Evolutionary conservation across 768 basidiomycete genomes (phyloP).

Genomic region (Botryobasidium botryosum): DNA sequence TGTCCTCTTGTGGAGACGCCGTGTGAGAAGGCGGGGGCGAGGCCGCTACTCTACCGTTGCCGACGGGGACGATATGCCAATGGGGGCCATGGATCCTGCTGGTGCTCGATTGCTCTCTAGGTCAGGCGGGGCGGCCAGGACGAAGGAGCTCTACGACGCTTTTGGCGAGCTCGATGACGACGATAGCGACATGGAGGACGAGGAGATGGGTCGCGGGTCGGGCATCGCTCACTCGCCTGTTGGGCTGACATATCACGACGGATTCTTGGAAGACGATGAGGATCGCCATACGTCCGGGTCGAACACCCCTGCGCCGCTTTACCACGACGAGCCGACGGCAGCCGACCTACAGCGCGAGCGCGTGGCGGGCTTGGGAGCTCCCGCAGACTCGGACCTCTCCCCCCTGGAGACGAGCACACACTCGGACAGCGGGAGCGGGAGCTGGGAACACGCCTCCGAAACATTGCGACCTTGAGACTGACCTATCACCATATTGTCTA

Average conservation of each 20-base stretch:
- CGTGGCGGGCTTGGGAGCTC: not conserved
- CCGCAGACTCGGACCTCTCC: not conserved
- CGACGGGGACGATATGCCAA: conserved; percentile 52
- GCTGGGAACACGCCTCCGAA: conserved; percentile 42
- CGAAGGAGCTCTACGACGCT: conserved; percentile 90
- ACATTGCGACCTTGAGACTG: no score
- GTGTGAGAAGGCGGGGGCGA: conserved; percentile 23
- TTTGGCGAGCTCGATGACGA: conserved; percentile 84
- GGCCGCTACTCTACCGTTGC: conserved; percentile 42
- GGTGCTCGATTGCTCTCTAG: conserved; percentile 17
- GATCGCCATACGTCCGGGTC: conserved; percentile 17
- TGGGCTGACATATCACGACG: conserved; percentile 49
- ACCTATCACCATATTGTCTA: no score
- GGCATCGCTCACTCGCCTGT: conserved; percentile 19
- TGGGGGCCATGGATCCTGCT: conserved; percentile 39
- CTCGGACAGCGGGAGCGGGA: conserved; percentile 35
- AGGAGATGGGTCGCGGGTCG: conserved; percentile 32
- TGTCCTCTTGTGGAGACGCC: conserved; percentile 68
- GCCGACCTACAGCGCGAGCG: no score
- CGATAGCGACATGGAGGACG: conserved; percentile 49
- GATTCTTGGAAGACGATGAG: conserved; percentile 70
- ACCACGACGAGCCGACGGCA: not conserved
- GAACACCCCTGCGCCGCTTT: not conserved
- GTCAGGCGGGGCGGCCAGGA: conserved; percentile 23
- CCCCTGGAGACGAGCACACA: conserved; percentile 11